phyloP scores from a whole-genome alignment of 2,329 filamentous ascomycete species.

The Teratosphaeria gauchensis region DNA sequence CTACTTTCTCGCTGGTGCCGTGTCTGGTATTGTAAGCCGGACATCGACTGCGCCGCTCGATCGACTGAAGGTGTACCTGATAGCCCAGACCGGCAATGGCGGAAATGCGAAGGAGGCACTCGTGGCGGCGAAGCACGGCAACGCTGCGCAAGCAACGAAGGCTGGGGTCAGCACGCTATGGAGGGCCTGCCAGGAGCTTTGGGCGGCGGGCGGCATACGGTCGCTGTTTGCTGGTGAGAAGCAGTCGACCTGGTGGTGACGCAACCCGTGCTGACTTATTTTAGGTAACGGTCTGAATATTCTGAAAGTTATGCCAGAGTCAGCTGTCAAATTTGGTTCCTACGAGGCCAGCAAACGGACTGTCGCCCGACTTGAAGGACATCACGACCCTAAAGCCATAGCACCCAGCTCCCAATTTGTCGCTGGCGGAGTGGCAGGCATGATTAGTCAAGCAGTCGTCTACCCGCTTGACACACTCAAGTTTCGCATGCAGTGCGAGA shows the following conservation, averaged over 20 bases:
- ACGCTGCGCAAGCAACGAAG: conserved; percentile 53
- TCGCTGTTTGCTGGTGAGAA: conserved; percentile 83
- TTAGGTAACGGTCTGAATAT: conserved; percentile 92
- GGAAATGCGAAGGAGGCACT: conserved; percentile 47
- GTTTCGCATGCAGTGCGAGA: conserved; percentile 86
- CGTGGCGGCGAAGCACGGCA: conserved; percentile 60
- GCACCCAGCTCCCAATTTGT: conserved; percentile 80
- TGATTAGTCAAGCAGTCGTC: conserved; percentile 91
- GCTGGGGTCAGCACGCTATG: conserved; percentile 60
- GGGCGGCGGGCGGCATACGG: conserved; percentile 73
- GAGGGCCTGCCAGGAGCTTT: conserved; percentile 67
- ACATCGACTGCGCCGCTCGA: conserved; percentile 94
- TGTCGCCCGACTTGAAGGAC: conserved; percentile 78
- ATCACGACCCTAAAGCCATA: conserved; percentile 69
- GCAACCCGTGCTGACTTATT: conserved; percentile 8
- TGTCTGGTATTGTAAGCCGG: conserved; percentile 88
- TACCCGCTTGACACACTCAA: conserved; percentile 85
- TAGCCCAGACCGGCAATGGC: conserved; percentile 64
- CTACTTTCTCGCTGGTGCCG: conserved; percentile 93
- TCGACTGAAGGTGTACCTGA: conserved; percentile 92
- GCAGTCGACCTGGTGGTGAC: neutral
- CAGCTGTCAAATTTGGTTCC: conserved; percentile 94
- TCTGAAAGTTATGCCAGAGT: conserved; percentile 96
- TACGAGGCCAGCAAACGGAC: conserved; percentile 91
- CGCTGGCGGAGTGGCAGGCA: conserved; percentile 82